Conservation (phyloP, 352 stramenopile species). For the Pythium insidiosum region DNA sequence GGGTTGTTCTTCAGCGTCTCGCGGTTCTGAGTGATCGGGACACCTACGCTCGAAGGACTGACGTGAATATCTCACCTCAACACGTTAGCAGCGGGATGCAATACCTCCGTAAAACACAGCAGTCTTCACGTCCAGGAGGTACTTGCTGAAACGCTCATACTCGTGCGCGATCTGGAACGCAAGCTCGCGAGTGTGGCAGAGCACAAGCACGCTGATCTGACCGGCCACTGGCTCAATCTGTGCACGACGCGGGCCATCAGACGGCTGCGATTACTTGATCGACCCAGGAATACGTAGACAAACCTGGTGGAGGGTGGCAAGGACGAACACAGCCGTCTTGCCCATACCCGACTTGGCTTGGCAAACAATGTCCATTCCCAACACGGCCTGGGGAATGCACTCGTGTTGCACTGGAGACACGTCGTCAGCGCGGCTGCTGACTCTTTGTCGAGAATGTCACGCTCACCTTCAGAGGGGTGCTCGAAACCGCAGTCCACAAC, state of each 20-base stretch:
- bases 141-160: conserved; percentile 99
- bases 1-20: conserved; percentile 96
- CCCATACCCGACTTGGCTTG: conserved; percentile 99
- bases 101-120: conserved; percentile 95
- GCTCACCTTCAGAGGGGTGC: conserved; percentile 96
- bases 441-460: too few species aligned
- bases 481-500: conserved; percentile 99
- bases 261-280: too few species aligned
- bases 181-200: conserved; percentile 99
- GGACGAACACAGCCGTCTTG: conserved; percentile 99
- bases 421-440: too few species aligned
- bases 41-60: conserved; percentile 26
- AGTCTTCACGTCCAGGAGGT: conserved; percentile 94
- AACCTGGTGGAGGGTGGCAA: conserved; percentile 99
- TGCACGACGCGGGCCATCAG: too few species aligned
- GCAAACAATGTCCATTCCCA: conserved; percentile 99
- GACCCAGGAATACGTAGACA: too few species aligned
- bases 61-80: conserved; percentile 1
- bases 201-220: conserved; percentile 95
- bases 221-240: conserved; percentile 85
- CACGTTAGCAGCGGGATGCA: conserved; percentile 4
- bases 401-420: conserved; percentile 97
- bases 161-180: conserved; percentile 99
- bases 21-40: conserved; percentile 92
- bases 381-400: conserved; percentile 98